phyloP scores from a whole-genome alignment of 1,284 basidiomycete species.

The Moesziomyces sp. region DNA sequence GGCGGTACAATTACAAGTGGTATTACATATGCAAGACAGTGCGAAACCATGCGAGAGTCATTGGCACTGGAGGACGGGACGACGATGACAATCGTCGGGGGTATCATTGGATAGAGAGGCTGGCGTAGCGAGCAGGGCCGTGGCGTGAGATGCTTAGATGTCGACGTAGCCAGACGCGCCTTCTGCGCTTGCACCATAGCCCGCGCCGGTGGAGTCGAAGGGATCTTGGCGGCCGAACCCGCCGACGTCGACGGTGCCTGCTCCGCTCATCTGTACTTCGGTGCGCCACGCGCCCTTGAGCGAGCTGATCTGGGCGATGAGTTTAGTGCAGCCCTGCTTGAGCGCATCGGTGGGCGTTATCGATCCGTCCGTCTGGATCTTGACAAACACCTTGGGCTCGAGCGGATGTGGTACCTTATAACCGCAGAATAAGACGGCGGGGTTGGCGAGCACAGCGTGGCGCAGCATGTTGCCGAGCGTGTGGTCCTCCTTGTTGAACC shows the following conservation, averaged over 20 bases:
- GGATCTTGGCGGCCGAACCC: slow-evolving; percentile 35
- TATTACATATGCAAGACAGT: slow-evolving; percentile 19
- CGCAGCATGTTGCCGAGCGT: slow-evolving; percentile 96
- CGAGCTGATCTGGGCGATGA: slow-evolving; percentile 78
- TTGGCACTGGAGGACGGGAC: neutral
- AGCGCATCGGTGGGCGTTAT: slow-evolving; percentile 84
- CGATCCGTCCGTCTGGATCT: slow-evolving; percentile 92
- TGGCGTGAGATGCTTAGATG: slow-evolving; percentile 21
- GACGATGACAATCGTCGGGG: slow-evolving; percentile 4
- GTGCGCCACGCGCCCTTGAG: slow-evolving; percentile 70
- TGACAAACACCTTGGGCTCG: slow-evolving; percentile 90
- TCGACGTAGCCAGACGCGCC: slow-evolving; percentile 49
- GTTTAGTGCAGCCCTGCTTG: slow-evolving; percentile 82
- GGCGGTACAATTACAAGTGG: slow-evolving; percentile 31
- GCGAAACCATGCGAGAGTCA: slow-evolving; percentile 3
- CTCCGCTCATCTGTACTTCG: slow-evolving; percentile 69
- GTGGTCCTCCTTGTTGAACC: slow-evolving; percentile 95
- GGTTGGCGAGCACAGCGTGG: slow-evolving; percentile 70
- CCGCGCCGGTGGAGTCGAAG: slow-evolving; percentile 33
- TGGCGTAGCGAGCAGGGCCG: neutral
- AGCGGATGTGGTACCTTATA: slow-evolving; percentile 98
- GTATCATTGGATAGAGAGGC: slow-evolving; percentile 23
- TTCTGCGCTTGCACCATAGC: slow-evolving; percentile 23
- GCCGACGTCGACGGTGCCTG: slow-evolving; percentile 44
- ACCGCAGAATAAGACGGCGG: slow-evolving; percentile 82